These are phyloP conservation scores for Salix udensis DNA, from an alignment of 345 rosid species.

Conservation along the genomic window DNA sequence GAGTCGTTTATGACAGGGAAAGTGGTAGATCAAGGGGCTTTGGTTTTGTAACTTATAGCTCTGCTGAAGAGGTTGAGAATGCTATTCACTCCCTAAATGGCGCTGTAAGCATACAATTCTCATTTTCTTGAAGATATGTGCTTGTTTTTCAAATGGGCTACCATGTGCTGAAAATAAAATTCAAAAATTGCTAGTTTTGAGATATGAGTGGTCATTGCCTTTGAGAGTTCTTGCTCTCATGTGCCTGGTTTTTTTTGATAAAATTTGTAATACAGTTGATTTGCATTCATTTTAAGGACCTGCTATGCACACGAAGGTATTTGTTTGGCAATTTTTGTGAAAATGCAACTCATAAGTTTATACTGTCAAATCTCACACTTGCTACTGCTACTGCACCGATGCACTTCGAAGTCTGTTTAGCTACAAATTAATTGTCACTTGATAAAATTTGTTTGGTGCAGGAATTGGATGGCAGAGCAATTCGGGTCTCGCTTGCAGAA, in stretches of 20 bases:
- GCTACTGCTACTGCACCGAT: not conserved
- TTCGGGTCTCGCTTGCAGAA: conserved; percentile 86
- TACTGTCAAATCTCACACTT: not conserved
- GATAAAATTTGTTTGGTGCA: conserved; percentile 25
- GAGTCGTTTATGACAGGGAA: conserved; percentile 87
- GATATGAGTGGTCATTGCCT: not conserved
- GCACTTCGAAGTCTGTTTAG: not conserved
- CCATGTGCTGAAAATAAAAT: not conserved
- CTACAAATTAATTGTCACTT: not conserved
- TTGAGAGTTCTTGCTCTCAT: not conserved
- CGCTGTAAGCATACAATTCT: conserved; percentile 49
- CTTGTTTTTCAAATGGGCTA: not conserved
- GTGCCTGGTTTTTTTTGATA: not conserved
- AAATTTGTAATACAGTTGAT: not conserved
- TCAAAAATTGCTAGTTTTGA: not conserved
- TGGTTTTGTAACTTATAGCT: conserved; percentile 82
- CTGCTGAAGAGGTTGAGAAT: conserved; percentile 66
- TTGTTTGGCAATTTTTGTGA: not conserved
- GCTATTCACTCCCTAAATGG: conserved; percentile 79
- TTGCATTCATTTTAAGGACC: not conserved
- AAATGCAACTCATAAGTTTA: not conserved
- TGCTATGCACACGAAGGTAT: not conserved
- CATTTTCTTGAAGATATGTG: not conserved
- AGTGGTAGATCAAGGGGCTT: conserved; percentile 96
- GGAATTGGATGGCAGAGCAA: conserved; percentile 87